These are phyloP conservation scores for Penicillium goetzii DNA, from an alignment of 495 filamentous ascomycete species.

Conservation along the genomic window DNA sequence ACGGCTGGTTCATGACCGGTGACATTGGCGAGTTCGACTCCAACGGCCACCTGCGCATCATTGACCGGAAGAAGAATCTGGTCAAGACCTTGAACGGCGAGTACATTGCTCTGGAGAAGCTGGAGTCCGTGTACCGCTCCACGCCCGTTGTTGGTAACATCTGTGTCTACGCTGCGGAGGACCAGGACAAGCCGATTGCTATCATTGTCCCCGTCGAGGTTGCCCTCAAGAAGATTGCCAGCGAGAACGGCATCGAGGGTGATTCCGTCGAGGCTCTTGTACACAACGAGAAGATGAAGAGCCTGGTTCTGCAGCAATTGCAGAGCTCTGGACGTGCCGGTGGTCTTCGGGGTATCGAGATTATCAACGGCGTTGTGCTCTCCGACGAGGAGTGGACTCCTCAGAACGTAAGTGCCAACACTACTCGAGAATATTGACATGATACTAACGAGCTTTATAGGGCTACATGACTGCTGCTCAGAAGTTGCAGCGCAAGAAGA, in stretches of 20 bases:
- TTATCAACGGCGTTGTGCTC: conserved; percentile 89
- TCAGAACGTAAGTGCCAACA: conserved; percentile 78
- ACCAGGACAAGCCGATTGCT: conserved; percentile 84
- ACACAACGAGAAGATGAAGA: conserved; percentile 80
- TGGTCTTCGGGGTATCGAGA: conserved; percentile 83
- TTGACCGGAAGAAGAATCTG: conserved; percentile 98
- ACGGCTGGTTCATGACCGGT: conserved; percentile 95
- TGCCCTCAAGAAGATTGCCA: conserved; percentile 81
- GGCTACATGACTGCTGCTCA: conserved; percentile 59
- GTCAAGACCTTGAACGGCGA: conserved; percentile 96
- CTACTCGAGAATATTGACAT: not conserved
- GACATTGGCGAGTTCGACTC: conserved; percentile 90
- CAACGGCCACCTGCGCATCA: conserved; percentile 81
- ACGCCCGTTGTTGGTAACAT: conserved; percentile 88
- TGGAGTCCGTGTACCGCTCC: conserved; percentile 92
- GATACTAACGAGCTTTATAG: conserved; percentile 35
- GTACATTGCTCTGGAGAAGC: conserved; percentile 98
- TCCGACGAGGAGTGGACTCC: conserved; percentile 98
- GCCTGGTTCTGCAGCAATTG: conserved; percentile 78
- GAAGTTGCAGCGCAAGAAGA: conserved; percentile 61
- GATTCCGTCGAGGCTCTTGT: conserved; percentile 75
- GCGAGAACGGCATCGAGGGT: conserved; percentile 70
- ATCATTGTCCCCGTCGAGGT: conserved; percentile 92
- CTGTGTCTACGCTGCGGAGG: conserved; percentile 84
- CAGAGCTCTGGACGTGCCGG: conserved; percentile 74